Evolutionary conservation across 805 yeast species (phyloP), one percentile per base, ranked within the genome.

Genomic region (Starmerella asiatica): DNA sequence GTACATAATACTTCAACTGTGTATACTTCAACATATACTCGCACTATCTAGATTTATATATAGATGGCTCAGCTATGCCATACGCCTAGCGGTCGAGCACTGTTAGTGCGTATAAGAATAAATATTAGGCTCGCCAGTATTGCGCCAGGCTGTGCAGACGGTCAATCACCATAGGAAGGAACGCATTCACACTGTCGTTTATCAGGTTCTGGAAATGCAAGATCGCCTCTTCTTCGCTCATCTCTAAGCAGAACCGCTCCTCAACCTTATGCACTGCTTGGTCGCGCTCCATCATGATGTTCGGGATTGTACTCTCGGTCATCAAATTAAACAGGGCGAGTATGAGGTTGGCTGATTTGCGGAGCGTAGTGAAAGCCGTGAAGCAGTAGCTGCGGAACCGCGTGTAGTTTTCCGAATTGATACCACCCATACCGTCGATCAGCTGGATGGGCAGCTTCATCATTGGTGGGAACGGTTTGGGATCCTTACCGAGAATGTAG

Each of bases 371-470:
- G 56, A 84, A 91, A 0, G 95, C 83, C 16, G 91, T 88, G 62
- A 86, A 91, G 55, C 99, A 91, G 60, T 86, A 86, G 57, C 83
- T 82, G 53, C 93, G 73, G 62, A 91, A 91, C 46, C 79, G 73
- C 47, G 76, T 75, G 58, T 82, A 91, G 57, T 88, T 86, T 32
- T 79, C 80, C 37, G 88, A 84, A 46, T 71, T 69, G 37, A 83
- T 70, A 1, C 97, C 98, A 2, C 99, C 99, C 84, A 91, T 91
- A 0, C 96, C 97, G 49, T 91, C 98, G 31, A 91, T 81, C 15
- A 91, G 79, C 59, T 91, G 98, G 31, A 91, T 91, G 0, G 98
- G 98, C 29, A 91, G 64, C 55, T 91, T 91, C 96, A 91, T 91
- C 62, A 88, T 68, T 1, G 99, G 99, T 12, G 99, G 97, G 61